Base-by-base conservation (phyloP, 257 asterid species). In the Fraxinus americana region DNA sequence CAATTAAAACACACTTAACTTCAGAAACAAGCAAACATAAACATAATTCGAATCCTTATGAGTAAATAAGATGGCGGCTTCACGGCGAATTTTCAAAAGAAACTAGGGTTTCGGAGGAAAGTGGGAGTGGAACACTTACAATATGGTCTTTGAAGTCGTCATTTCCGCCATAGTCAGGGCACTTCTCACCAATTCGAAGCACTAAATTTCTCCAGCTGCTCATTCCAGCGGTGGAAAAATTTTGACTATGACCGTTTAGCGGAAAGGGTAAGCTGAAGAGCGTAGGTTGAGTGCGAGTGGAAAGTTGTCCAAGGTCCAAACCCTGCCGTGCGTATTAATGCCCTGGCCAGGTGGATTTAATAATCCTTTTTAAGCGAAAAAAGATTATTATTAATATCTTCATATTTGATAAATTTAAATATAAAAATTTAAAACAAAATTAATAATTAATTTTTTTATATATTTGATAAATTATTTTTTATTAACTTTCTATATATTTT, bases 181-280 rank as follows among this genome's bases (percentile, higher is more conserved):
- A 87, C 68, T 92, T 95, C 77, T 95, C 99, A n/a, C 98, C 99
- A 50, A 95, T 81, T 45, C 99, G 98, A 68, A 96, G 91, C 75
- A 96, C 82, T 80, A 93, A 77, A 48, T 74, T 84, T 78, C 88
- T 84, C 99, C 99, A 96, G 68, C 92, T 91, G 74, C 96, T 91
- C 98, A 93, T 95, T 77, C 80, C 81, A 72, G 5, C 85, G 79
- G 73, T 75, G 75, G 77, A 77, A 67, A 75, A 68, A 75, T 65
- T 69, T 6, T 73, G 2, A 4, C 7, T 2, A 1, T 61, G n/a
- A 72, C 52, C n/a, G 74, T 38, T 70, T 9, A 9, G 38, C 66
- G 75, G 81, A 50, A 30, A 21, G 67, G 59, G 35, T 17, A 21
- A 38, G 41, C 10, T 13, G 69, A 38, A 36, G 16, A 23, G 48